Base-by-base conservation (phyloP, 257 asterid genomes). In the Lycium barbarum region DNA sequence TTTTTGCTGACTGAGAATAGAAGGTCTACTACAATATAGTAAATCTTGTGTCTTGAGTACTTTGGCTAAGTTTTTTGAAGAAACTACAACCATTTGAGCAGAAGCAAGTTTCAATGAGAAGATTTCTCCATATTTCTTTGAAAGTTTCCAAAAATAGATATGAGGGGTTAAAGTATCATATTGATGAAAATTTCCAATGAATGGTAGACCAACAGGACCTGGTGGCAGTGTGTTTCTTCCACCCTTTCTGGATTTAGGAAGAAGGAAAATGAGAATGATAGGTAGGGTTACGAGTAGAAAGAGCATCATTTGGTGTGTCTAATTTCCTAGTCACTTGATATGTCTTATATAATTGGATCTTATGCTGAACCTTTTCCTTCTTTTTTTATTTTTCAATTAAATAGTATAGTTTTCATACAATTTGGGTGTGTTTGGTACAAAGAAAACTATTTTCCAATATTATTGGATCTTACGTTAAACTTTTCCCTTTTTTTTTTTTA, bases 1-100 rank as follows among this genome's bases (percentile, higher is more conserved):
- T 20, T 45, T 80, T 36, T 58, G 8, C 0, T 58, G 71, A 0
- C 72, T 40, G 35, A 58, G 35, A 35, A 80, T 1, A 5, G 83
- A 80, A 1, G 83, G 57, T 62, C 57, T 80, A 15, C 83, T 58
- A 38, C 55, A 80, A 80, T 2, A 80, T 20, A 15, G 11, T 62
- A 80, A 58, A 45, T 80, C 83, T 17, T 58, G 83, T 58, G 71
- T 58, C 1, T 80, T 80, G 18, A 58, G 0, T 2, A 40, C 57
- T 43, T 38, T 58, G 10, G 83, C 83, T 7, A 80, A 5, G 36
- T 40, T 80, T 80, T 55, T n/a, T 35, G 83, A 80, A 35, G 83
- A 80, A 18, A 80, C 11, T 15, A 80, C 83, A 12, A 80, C 0
- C 20, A 40, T 33, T 15, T 38, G 12, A 35, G 70, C 6, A n/a